phyloP scores from a whole-genome alignment of 2,329 filamentous ascomycete genomes.

The Huntiella abstrusa region DNA sequence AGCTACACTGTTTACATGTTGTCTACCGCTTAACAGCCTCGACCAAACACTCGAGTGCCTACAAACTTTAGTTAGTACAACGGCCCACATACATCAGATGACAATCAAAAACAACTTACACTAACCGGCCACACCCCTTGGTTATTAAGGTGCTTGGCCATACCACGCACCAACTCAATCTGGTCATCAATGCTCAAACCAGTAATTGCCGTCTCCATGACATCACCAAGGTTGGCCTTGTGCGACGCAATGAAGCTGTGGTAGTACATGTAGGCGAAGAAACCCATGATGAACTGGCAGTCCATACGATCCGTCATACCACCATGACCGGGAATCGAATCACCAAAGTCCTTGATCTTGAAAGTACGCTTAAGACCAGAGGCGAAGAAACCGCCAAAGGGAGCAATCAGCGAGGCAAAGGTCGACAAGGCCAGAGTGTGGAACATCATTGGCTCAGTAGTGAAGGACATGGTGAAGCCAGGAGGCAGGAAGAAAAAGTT shows the following conservation, averaged over 20 bases:
- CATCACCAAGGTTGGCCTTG: conserved; percentile 65
- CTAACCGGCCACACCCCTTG: conserved; percentile 31
- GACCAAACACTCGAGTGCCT: conserved; percentile 7
- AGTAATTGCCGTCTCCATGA: conserved; percentile 81
- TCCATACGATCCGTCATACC: conserved; percentile 99
- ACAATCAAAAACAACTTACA: conserved; percentile 16
- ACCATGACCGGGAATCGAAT: conserved; percentile 92
- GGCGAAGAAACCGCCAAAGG: conserved; percentile 96
- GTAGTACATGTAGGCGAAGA: conserved; percentile 97
- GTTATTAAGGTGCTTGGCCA: conserved; percentile 45
- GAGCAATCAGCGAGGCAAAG: conserved; percentile 90
- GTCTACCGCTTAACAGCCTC: conserved; percentile 1
- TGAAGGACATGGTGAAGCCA: conserved; percentile 41
- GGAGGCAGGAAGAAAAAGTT: conserved; percentile 53
- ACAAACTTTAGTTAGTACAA: neutral
- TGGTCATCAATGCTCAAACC: conserved; percentile 80
- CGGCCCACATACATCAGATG: neutral
- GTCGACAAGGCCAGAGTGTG: conserved; percentile 80
- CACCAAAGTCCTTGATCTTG: conserved; percentile 99
- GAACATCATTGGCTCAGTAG: conserved; percentile 74
- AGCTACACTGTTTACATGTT: neutral
- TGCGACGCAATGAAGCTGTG: conserved; percentile 88
- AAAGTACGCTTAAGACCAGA: conserved; percentile 95
- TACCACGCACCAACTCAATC: conserved; percentile 53
- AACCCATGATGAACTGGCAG: conserved; percentile 99